Conservation (phyloP, 768 basidiomycete genomes). For the Russula vinacea region DNA sequence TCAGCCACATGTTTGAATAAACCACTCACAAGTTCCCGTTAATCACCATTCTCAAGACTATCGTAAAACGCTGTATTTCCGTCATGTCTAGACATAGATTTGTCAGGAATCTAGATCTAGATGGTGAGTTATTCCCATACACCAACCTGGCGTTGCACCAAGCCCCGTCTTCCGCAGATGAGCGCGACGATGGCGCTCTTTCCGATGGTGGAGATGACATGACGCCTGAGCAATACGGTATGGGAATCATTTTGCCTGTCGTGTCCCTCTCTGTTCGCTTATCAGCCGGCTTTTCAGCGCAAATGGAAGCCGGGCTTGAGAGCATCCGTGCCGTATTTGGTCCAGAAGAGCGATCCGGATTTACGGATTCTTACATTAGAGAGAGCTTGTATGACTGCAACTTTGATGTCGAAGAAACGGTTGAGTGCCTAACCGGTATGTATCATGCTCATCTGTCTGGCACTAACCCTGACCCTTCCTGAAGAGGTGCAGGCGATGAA, state of each 20-base stretch:
- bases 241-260: conserved; percentile 40
- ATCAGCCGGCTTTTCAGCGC: conserved; percentile 41
- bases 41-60: conserved; percentile 28
- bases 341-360: conserved; percentile 55
- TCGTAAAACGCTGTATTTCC: conserved; percentile 30
- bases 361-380: conserved; percentile 72
- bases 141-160: conserved; percentile 10
- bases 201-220: conserved; percentile 78
- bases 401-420: conserved; percentile 76
- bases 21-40: conserved; percentile 17
- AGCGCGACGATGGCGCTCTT: conserved; percentile 77
- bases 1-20: conserved; percentile 22
- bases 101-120: conserved; percentile 80
- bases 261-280: background rate
- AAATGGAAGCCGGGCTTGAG: conserved; percentile 69
- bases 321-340: conserved; percentile 69
- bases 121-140: conserved; percentile 43
- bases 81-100: conserved; percentile 90
- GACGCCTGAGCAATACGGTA: conserved; percentile 81
- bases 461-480: conserved; percentile 9
- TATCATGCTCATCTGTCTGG: conserved; percentile 15
- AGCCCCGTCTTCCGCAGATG: conserved; percentile 49
- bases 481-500: conserved; percentile 69
- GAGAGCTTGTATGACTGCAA: conserved; percentile 84
- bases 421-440: conserved; percentile 74